phyloP scores from a whole-genome alignment of 148 eudicot genomes.

The Chenopodium album region DNA sequence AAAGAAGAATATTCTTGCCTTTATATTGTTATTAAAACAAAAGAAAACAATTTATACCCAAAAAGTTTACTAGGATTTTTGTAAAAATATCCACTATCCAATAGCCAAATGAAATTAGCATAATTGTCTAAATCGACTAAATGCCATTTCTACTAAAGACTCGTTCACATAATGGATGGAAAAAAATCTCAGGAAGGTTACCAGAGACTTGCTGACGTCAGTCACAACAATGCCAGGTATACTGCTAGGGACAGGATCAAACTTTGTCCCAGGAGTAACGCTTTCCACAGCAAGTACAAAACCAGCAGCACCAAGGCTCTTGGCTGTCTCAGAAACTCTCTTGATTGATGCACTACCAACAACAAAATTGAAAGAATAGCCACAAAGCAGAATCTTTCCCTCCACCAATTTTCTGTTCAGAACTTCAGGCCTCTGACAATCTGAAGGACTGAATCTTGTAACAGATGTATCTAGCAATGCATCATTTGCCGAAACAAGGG shows the following conservation, averaged over 20 bases:
- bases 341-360: conserved; percentile 83
- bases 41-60: too few relatives aligned
- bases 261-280: conserved; percentile 91
- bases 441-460: conserved; percentile 66
- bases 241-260: conserved; percentile 91
- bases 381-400: conserved; percentile 93
- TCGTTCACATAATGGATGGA: neutral
- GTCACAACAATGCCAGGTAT: conserved; percentile 89
- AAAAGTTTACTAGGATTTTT: neutral
- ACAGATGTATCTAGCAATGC: conserved; percentile 73
- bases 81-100: neutral
- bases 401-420: conserved; percentile 77
- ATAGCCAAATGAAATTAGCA: conserved; percentile 6
- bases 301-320: conserved; percentile 85
- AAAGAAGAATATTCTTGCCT: neutral
- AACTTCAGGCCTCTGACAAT: conserved; percentile 92
- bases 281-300: conserved; percentile 97
- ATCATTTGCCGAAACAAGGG: conserved; percentile 92
- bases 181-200: conserved; percentile 30
- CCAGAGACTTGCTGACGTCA: conserved; percentile 75
- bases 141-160: neutral
- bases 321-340: conserved; percentile 90
- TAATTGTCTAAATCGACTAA: too few relatives aligned
- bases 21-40: too few relatives aligned
- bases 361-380: conserved; percentile 93